Conservation (phyloP, 148 eudicot genomes). For the Heliamphora exappendiculata region DNA sequence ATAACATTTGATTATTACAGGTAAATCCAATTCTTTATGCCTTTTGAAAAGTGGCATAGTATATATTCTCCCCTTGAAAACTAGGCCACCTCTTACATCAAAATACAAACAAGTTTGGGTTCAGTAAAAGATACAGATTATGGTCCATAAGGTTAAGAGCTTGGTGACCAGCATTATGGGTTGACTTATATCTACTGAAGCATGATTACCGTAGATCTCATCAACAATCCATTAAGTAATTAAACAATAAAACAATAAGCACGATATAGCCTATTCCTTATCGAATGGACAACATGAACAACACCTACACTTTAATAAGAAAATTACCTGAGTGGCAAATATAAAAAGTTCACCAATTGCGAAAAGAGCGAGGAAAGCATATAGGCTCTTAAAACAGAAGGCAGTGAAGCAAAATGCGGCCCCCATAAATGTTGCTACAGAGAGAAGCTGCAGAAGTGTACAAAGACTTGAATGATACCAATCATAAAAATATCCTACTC, state of each 20-base stretch:
- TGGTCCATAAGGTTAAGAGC: not conserved
- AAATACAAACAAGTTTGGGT: too few relatives aligned
- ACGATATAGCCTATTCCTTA: not conserved
- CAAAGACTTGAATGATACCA: conserved; percentile 7
- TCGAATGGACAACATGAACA: not conserved
- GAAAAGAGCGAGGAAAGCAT: conserved; percentile 55
- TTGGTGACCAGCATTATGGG: not conserved
- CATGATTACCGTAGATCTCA: not conserved
- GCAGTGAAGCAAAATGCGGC: conserved; percentile 77
- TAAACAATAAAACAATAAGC: not conserved
- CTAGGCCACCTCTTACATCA: too few relatives aligned
- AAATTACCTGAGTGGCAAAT: conserved; percentile 85
- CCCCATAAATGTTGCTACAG: conserved; percentile 66
- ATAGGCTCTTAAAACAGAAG: conserved; percentile 66
- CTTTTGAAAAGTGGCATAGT: too few relatives aligned
- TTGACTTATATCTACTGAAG: not conserved
- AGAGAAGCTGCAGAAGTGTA: conserved; percentile 59
- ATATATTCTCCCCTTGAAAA: too few relatives aligned
- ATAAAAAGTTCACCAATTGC: conserved; percentile 77
- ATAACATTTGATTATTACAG: not conserved
- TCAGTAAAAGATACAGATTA: not conserved
- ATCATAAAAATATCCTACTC: not conserved
- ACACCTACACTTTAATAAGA: not conserved
- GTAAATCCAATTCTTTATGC: not conserved
- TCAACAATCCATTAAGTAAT: not conserved